Conservation (phyloP, 805 yeast species). For the Metschnikowia cubensis region DNA sequence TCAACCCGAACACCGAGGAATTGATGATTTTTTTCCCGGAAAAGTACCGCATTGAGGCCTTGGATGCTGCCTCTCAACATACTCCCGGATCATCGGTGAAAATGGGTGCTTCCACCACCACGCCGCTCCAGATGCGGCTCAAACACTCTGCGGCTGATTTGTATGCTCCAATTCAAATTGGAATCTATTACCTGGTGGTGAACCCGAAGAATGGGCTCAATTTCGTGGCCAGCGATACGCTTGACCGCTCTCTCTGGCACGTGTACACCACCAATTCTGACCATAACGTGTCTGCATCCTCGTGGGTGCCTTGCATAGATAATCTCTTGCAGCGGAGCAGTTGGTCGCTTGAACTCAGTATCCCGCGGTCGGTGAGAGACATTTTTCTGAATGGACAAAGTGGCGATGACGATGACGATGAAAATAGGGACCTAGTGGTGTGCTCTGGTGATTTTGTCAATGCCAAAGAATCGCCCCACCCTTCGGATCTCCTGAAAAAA, state of each 20-base stretch:
- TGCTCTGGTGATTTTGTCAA: slow-evolving; percentile 69
- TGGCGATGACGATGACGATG: slow-evolving; percentile 38
- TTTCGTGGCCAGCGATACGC: slow-evolving; percentile 60
- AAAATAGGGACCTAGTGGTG: slow-evolving; percentile 51
- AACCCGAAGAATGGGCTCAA: slow-evolving; percentile 72
- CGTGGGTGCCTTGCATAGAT: slow-evolving; percentile 98
- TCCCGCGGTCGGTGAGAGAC: slow-evolving; percentile 76
- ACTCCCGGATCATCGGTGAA: not conserved
- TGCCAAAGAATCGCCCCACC: slow-evolving; percentile 68
- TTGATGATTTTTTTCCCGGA: slow-evolving; percentile 62
- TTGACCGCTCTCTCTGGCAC: slow-evolving; percentile 62
- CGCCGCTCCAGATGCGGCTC: slow-evolving; percentile 35
- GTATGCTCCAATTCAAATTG: slow-evolving; percentile 71
- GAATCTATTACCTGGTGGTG: slow-evolving; percentile 59
- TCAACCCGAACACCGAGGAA: slow-evolving; percentile 55
- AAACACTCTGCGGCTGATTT: slow-evolving; percentile 32
- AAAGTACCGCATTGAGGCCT: slow-evolving; percentile 55
- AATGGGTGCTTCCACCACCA: slow-evolving; percentile 8
- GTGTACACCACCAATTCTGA: slow-evolving; percentile 83
- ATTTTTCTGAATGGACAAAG: slow-evolving; percentile 27
- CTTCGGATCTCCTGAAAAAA: slow-evolving; percentile 70
- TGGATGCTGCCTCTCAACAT: slow-evolving; percentile 38
- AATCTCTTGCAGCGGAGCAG: slow-evolving; percentile 82
- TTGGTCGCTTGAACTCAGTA: slow-evolving; percentile 86
- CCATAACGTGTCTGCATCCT: slow-evolving; percentile 74